Percentiles rank a stretch among this genome's conserved stretches.
Evolutionary conservation across 495 filamentous ascomycete species (phyloP).

Genomic region (Letharia columbiana): DNA sequence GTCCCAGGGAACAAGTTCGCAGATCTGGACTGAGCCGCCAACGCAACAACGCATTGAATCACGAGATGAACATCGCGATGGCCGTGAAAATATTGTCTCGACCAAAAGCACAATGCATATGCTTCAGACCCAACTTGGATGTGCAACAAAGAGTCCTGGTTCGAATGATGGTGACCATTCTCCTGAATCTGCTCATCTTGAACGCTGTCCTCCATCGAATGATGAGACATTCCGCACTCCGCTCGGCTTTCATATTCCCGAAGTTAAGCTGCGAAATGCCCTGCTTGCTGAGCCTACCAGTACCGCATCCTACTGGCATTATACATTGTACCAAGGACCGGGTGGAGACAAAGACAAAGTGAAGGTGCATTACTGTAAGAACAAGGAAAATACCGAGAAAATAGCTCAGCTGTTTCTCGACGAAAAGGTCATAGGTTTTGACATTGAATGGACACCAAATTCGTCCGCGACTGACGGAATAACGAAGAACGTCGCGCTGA

Average conservation of each 20-base stretch:
- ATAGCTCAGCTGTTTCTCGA: conserved; percentile 58
- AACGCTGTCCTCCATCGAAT: background rate
- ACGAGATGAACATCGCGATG: background rate
- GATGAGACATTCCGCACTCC: conserved; percentile 12
- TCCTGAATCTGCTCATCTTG: background rate
- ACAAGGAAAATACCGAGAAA: conserved; percentile 53
- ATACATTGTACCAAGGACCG: conserved; percentile 51
- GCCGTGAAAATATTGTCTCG: background rate
- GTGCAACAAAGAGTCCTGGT: background rate
- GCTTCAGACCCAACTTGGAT: background rate
- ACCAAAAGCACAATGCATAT: background rate
- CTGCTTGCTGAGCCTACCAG: conserved; percentile 14
- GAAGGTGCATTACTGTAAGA: conserved; percentile 68
- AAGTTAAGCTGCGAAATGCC: conserved; percentile 13
- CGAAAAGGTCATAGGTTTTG: conserved; percentile 68
- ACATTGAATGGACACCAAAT: conserved; percentile 73
- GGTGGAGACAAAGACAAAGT: conserved; percentile 38
- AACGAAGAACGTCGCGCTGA: conserved; percentile 61
- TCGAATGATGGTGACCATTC: background rate
- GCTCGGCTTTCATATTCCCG: conserved; percentile 24
- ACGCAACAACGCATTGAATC: background rate
- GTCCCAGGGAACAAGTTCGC: background rate
- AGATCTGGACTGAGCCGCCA: background rate
- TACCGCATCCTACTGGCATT: conserved; percentile 46
- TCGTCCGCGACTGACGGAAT: conserved; percentile 37